Evolutionary conservation across 345 rosid species (phyloP), one percentile per base, ranked within the genome.

Genomic region (Trapa bicornis): DNA sequence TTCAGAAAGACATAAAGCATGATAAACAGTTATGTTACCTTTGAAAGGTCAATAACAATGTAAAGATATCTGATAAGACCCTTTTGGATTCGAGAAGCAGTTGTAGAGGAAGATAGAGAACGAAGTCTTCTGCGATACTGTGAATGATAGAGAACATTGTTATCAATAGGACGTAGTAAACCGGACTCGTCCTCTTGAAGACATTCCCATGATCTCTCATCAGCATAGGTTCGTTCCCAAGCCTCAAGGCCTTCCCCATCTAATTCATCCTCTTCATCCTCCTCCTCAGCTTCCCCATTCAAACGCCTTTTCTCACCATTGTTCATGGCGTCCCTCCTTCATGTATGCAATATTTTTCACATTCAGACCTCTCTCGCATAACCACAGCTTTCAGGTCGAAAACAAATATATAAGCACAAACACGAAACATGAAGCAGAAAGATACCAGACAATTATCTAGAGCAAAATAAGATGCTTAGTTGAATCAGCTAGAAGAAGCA

Each of bases 121-220:
- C 87, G 91, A 48, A 89, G 89, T 16, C 89, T 95, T 22, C 86
- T 80, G 22, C 87, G 86, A 38, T 80, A 85, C 83, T 82, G 88
- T 61, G 92, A 86, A 71, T 87, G 96, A 71, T 85, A 79, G 48
- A 82, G 81, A 22, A 84, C 86, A 45, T 76, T 72, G 80, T 83
- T 80, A 67, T 93, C 97, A 29, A 90, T 80, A 14, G 96, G 86
- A 13, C 87, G 89, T 69, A 88, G 86, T 10, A 83, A 78, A 0
- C 97, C 98, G 1, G 91, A 90, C 70, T 88, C 97, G 29, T 93
- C 97, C 73, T 93, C 98, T 75, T 93, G 92, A 17, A 90, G 73
- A 13, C 83, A 78, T 61, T 90, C 97, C 92, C 95, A 93, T 0
- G 98, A 90, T 73, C 95, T 78, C 62, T 93, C 96, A 56, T 93